phyloP scores from a whole-genome alignment of 768 basidiomycete species.

The Polyporus arcularius region DNA sequence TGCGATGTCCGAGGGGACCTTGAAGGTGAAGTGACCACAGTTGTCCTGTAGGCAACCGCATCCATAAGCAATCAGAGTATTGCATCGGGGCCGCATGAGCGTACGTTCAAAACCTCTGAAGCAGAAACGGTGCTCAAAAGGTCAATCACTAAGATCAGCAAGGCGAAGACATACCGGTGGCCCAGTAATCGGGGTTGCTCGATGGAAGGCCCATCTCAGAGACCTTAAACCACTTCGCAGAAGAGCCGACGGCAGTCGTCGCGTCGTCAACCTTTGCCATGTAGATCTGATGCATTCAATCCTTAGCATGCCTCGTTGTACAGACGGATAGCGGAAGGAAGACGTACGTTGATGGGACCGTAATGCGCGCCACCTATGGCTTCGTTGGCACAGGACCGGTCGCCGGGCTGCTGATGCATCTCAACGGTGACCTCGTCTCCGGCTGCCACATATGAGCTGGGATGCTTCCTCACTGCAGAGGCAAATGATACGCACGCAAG shows the following conservation, averaged over 20 bases:
- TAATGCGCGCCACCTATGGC: slow-evolving; percentile 55
- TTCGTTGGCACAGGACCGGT: slow-evolving; percentile 46
- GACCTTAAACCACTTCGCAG: slow-evolving; percentile 53
- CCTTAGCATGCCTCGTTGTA: too few relatives aligned
- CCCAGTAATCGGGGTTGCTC: slow-evolving; percentile 49
- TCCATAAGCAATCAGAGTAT: too few relatives aligned
- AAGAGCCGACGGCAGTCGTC: slow-evolving; percentile 43
- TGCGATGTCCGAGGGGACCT: slow-evolving; percentile 41
- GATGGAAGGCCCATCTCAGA: slow-evolving; percentile 50
- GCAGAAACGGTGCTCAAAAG: not conserved
- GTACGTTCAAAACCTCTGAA: slow-evolving; percentile 39
- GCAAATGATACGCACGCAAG: slow-evolving; percentile 33
- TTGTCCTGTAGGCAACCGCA: slow-evolving; percentile 37
- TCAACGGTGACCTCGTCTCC: slow-evolving; percentile 51
- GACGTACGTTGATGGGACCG: slow-evolving; percentile 44
- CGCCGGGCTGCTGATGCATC: slow-evolving; percentile 54
- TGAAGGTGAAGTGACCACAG: slow-evolving; percentile 57
- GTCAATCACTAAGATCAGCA: not conserved
- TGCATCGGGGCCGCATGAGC: too few relatives aligned
- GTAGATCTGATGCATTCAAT: slow-evolving; percentile 36
- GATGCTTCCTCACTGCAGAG: not conserved
- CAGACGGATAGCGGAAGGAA: too few relatives aligned
- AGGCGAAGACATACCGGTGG: slow-evolving; percentile 26
- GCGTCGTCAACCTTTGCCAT: slow-evolving; percentile 51
- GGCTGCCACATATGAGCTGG: slow-evolving; percentile 29